Conservation (phyloP, 257 asterid species). For the Oldenlandia corymbosa region DNA sequence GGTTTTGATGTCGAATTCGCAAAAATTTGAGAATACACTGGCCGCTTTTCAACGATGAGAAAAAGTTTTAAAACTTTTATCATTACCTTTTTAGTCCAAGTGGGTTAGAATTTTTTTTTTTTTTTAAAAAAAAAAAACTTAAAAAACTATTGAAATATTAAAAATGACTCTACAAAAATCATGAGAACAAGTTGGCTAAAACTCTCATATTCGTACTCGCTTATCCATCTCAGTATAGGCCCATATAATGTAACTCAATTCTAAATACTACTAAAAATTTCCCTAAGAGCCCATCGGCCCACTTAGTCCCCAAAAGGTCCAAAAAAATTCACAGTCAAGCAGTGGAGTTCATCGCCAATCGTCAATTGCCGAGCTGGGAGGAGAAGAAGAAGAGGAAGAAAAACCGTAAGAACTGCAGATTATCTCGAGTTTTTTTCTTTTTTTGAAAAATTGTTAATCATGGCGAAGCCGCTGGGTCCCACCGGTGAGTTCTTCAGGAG, state of each 20-base stretch:
- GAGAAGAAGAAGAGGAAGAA: neutral
- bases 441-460: neutral
- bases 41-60: too few relatives aligned
- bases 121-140: too few relatives aligned
- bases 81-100: too few relatives aligned
- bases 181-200: too few relatives aligned
- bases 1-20: too few relatives aligned
- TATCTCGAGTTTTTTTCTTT: neutral
- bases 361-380: neutral
- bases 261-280: neutral
- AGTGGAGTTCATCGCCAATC: neutral
- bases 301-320: neutral
- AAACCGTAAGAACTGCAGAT: neutral
- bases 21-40: too few relatives aligned
- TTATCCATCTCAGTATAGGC: too few relatives aligned
- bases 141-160: too few relatives aligned
- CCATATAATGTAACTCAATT: neutral
- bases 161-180: too few relatives aligned
- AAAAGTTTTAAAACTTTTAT: too few relatives aligned
- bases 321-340: neutral
- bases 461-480: conserved; percentile 51
- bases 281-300: neutral
- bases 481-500: conserved; percentile 95
- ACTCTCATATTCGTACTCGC: too few relatives aligned
- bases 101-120: too few relatives aligned